phyloP scores from a whole-genome alignment of 2,329 filamentous ascomycete genomes.

The Colletotrichum musae region DNA sequence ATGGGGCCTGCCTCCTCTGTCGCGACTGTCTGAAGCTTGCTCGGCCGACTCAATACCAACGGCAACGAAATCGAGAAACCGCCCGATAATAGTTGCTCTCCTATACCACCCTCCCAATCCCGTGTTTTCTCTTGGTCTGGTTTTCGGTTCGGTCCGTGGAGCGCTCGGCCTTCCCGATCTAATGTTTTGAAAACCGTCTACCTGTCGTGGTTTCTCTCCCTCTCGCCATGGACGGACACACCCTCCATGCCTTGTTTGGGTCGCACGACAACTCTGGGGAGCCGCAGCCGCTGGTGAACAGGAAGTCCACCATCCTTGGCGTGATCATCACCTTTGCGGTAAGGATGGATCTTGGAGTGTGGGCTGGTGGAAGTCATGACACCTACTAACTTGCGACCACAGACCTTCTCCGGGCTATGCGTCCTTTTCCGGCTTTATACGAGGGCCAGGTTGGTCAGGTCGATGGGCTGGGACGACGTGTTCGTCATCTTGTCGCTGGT shows the following conservation, averaged over 20 bases:
- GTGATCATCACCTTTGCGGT: constrained; percentile 50
- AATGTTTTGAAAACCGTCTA: constrained; percentile 1
- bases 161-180: not conserved
- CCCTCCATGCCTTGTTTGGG: constrained; percentile 19
- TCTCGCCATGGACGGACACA: constrained; percentile 31
- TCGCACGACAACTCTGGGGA: constrained; percentile 44
- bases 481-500: constrained; percentile 53
- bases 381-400: not conserved
- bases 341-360: not conserved
- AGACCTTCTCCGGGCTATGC: constrained; percentile 50
- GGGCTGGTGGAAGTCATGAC: too few relatives aligned
- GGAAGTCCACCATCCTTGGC: constrained; percentile 46
- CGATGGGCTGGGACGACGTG: constrained; percentile 53
- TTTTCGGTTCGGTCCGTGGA: too few relatives aligned
- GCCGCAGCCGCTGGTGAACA: constrained; percentile 49
- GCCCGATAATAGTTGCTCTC: too few relatives aligned
- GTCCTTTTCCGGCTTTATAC: constrained; percentile 48
- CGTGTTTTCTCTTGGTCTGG: not conserved
- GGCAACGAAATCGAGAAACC: not conserved
- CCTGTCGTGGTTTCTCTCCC: not conserved
- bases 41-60: not conserved
- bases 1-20: constrained; percentile 28
- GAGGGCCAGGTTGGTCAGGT: constrained; percentile 45
- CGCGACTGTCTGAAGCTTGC: not conserved
- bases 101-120: too few relatives aligned